Evolutionary conservation across 2,329 filamentous ascomycete genomes (phyloP).

Genomic region (Trichoderma sp.): DNA sequence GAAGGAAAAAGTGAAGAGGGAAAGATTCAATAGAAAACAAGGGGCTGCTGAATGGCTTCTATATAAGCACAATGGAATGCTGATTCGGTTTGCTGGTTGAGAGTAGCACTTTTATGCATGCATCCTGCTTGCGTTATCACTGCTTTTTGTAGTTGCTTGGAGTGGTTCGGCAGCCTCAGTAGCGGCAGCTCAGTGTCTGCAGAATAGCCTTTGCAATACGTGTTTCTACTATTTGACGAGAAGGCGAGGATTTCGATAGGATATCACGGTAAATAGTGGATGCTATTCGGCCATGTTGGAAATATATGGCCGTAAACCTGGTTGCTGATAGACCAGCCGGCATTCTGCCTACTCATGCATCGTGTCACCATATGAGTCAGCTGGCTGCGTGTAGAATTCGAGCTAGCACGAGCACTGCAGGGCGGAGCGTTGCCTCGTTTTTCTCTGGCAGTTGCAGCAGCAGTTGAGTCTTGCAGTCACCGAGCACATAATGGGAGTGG

Average conservation of each 20-base stretch:
- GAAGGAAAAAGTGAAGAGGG: not conserved
- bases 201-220: not conserved
- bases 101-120: conserved; percentile 5
- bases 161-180: not conserved
- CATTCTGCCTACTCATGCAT: not conserved
- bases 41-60: not conserved
- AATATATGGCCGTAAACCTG: not conserved
- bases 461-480: not conserved
- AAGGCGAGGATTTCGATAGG: not conserved
- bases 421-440: not conserved
- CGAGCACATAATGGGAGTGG: not conserved
- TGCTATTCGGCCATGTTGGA: not conserved
- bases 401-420: not conserved
- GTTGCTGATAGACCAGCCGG: conserved; percentile 5
- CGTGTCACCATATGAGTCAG: conserved; percentile 1
- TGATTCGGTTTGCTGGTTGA: not conserved
- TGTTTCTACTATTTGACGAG: not conserved
- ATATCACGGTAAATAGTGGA: not conserved
- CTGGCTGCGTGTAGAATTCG: not conserved
- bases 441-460: not conserved
- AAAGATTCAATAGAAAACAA: not conserved
- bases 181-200: not conserved
- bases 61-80: not conserved
- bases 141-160: not conserved
- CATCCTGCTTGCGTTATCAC: conserved; percentile 5